Evolutionary conservation across 2,329 filamentous ascomycete genomes (phyloP), one percentile per base, ranked within the genome.

Genomic region (Alternaria metachromatica): DNA sequence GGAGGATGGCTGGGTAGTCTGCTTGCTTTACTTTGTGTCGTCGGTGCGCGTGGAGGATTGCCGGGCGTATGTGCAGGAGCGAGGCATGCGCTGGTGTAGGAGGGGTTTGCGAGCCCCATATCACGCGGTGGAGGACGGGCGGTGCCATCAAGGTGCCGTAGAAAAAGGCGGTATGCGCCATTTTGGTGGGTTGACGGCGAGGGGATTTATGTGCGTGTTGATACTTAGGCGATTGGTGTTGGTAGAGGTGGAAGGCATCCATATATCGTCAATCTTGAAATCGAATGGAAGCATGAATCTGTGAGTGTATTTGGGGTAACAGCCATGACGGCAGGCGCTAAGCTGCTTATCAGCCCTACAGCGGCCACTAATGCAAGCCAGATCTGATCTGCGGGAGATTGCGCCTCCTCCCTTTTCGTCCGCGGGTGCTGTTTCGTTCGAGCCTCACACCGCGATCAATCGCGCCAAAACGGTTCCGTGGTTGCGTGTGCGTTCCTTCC

Each of bases 121-220:
- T 92, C 46, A 97, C 94, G 33, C 91, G 91, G 82, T 92, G 91
- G 71, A 98, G 93, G 73, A 98, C 90, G 74, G 91, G 88, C 0
- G 91, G 89, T n/a, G 90, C 92, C 94, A 97, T 97, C 76, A 90
- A 80, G 25, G 87, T 89, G 85, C 87, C 88, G 76, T 90, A 90
- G 84, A 90, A 90, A 82, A 90, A 90, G 69, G 87, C 86, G 18
- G 83, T 83, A 72, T 85, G 83, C 51, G 85, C 67, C 74, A 75
- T 78, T 7, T 41, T 58, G 33, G 55, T 15, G 18, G 26, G 21
- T 15, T n/a, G 50, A 45, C 11, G 2, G 55, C 13, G 25, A 10
- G 5, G 23, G 4, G 25, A 13, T 11, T 1, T 37, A 4, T 43
- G 12, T 9, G 20, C n/a, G 21, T 15, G 23, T 13, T 46, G n/a